Conservation (phyloP, 2,329 filamentous ascomycete species). For the Penicillium sp. region DNA sequence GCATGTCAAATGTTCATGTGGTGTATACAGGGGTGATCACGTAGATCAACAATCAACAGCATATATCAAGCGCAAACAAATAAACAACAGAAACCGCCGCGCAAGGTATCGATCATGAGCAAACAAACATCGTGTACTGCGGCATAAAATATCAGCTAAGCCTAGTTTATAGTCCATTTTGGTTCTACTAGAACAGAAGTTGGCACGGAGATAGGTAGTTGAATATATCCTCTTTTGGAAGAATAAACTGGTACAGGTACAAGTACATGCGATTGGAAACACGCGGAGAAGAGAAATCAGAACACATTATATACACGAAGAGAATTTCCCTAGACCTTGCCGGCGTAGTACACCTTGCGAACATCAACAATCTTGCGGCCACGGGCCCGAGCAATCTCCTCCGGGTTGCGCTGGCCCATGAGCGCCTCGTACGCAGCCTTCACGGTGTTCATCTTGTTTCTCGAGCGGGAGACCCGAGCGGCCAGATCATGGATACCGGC, state of each 20-base stretch:
- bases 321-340: conserved; percentile 56
- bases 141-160: no score
- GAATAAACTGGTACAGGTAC: conserved; percentile 23
- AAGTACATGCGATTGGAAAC: conserved; percentile 31
- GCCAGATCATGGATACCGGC: conserved; percentile 85
- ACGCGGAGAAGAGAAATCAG: conserved; percentile 20
- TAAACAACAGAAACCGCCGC: no score
- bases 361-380: conserved; percentile 97
- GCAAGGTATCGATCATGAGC: no score
- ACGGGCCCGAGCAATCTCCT: conserved; percentile 82
- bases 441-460: conserved; percentile 97
- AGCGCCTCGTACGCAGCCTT: conserved; percentile 87
- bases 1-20: no score
- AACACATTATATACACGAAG: conserved; percentile 27
- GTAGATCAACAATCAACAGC: no score
- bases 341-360: conserved; percentile 94
- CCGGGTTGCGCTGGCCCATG: conserved; percentile 78
- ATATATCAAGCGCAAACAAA: no score
- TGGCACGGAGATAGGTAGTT: neutral
- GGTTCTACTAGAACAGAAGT: neutral
- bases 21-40: no score
- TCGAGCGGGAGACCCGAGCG: conserved; percentile 76
- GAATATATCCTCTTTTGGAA: conserved; percentile 16
- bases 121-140: no score
- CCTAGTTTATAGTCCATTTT: no score